Evolutionary conservation across 495 filamentous ascomycete genomes (phyloP).

Genomic region (Aspergillus bertholletiae): DNA sequence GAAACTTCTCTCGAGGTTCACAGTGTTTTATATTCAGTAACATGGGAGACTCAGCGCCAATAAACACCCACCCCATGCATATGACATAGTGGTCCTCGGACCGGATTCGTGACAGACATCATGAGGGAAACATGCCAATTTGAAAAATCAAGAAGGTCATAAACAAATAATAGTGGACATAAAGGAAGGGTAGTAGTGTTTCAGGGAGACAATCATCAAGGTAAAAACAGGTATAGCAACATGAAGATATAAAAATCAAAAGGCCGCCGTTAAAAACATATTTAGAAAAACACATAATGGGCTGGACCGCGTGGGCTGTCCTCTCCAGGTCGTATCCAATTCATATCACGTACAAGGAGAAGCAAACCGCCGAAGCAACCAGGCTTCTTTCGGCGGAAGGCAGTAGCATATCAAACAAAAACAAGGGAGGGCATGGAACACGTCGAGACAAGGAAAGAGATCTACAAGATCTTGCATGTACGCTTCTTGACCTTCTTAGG

Average conservation of each 20-base stretch:
- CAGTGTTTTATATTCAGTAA: constrained; percentile 22
- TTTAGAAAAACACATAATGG: constrained; percentile 10
- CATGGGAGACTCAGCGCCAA: constrained; percentile 35
- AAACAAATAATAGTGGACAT: constrained; percentile 18
- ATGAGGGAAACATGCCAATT: constrained; percentile 9
- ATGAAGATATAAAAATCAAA: constrained; percentile 18
- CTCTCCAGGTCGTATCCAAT: constrained; percentile 23
- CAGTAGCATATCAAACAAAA: constrained; percentile 10
- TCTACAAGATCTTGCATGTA: constrained; percentile 66
- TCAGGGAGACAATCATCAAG: constrained; percentile 10
- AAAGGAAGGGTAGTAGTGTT: constrained; percentile 9
- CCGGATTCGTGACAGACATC: constrained; percentile 37
- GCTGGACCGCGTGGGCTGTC: constrained; percentile 12
- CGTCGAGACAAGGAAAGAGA: background rate
- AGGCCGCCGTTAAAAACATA: constrained; percentile 13
- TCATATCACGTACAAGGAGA: constrained; percentile 27
- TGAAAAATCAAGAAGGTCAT: background rate
- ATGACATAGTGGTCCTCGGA: constrained; percentile 30
- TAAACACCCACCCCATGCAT: constrained; percentile 49
- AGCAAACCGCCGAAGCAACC: constrained; percentile 37
- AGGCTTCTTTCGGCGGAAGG: constrained; percentile 32
- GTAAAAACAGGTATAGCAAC: constrained; percentile 15
- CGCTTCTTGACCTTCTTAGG: constrained; percentile 60
- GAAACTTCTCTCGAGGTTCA: background rate
- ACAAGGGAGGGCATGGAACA: constrained; percentile 1